phyloP scores from a whole-genome alignment of 306 rosid genomes.

The Acacia acuminata region DNA sequence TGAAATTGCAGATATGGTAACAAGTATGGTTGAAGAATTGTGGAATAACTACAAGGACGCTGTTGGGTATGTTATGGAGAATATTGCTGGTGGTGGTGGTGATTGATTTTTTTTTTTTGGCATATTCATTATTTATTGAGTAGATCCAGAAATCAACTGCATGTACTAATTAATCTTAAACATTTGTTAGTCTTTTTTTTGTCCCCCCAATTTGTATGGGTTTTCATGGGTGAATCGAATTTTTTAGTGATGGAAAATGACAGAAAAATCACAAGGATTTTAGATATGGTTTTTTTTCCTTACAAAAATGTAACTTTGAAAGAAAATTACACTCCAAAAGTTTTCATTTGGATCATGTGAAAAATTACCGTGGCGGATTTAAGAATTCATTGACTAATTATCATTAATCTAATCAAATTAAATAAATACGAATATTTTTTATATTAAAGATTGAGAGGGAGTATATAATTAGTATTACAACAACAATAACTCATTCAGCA shows the following conservation, averaged over 20 bases:
- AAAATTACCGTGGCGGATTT: too few species aligned
- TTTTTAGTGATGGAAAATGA: neutral
- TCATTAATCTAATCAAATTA: too few species aligned
- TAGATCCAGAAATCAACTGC: neutral
- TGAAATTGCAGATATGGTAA: slow-evolving; percentile 36
- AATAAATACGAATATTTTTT: too few species aligned
- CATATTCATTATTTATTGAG: neutral
- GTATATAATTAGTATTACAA: too few species aligned
- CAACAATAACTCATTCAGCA: too few species aligned
- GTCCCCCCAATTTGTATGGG: neutral
- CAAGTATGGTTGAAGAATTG: slow-evolving; percentile 36
- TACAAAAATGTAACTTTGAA: too few species aligned
- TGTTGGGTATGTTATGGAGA: slow-evolving; percentile 47
- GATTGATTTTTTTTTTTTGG: neutral
- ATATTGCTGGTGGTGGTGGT: slow-evolving; percentile 39
- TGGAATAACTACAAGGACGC: slow-evolving; percentile 57
- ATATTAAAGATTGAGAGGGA: too few species aligned
- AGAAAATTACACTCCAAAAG: too few species aligned
- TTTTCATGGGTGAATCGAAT: neutral
- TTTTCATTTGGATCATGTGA: too few species aligned
- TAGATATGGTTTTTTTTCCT: too few species aligned
- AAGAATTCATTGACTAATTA: too few species aligned
- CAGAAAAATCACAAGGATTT: neutral
- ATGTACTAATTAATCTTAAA: neutral
- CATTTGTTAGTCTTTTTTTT: neutral